Percentiles rank a stretch among this genome's conserved stretches.
Conservation (phyloP, 768 basidiomycete genomes). For the Xerocomus brunneocitrinus region DNA sequence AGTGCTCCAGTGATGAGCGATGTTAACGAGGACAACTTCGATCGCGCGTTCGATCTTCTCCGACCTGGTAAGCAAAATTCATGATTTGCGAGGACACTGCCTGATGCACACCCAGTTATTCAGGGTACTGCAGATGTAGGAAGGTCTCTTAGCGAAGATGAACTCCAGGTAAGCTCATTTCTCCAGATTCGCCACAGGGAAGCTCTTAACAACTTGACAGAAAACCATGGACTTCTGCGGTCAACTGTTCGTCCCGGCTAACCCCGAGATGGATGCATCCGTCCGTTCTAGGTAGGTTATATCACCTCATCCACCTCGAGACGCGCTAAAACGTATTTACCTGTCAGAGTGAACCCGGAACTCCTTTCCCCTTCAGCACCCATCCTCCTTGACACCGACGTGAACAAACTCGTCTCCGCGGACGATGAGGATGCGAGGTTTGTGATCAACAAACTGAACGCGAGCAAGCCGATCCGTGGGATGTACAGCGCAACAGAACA, state of each 20-base stretch:
- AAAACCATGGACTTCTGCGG: background rate
- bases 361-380: background rate
- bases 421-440: background rate
- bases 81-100: background rate
- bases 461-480: background rate
- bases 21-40: slow-evolving; percentile 10
- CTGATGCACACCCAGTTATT: background rate
- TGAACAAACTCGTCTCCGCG: background rate
- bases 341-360: background rate
- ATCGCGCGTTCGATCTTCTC: background rate
- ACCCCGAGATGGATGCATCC: background rate
- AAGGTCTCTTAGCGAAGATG: background rate
- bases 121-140: background rate
- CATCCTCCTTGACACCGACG: background rate
- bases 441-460: background rate
- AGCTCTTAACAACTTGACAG: background rate
- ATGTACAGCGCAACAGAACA: background rate
- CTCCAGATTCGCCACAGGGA: background rate
- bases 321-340: background rate
- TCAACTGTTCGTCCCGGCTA: background rate
- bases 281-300: background rate
- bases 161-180: background rate
- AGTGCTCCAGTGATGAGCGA: slow-evolving; percentile 6
- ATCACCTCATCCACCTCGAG: background rate
- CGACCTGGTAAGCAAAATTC: background rate